Evolutionary conservation across 441 rosid species (phyloP).

Genomic region (Gossypium aridum): DNA sequence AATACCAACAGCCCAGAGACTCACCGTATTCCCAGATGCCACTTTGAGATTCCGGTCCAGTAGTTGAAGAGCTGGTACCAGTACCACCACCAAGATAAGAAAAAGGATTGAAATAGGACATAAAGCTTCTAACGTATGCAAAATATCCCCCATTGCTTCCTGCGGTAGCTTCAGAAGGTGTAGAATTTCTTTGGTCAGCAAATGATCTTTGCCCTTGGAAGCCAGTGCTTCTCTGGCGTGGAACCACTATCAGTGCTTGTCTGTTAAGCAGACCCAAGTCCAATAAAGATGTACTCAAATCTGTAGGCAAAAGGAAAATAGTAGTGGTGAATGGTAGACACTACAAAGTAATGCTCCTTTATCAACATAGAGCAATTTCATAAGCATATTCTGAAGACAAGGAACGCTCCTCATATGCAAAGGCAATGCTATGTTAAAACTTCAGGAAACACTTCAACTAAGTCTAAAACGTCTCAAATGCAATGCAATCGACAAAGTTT

Average conservation of each 20-base stretch:
- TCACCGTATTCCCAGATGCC: constrained; percentile 44
- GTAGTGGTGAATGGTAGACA: neutral
- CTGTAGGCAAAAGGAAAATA: constrained; percentile 34
- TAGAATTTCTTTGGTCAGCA: constrained; percentile 20
- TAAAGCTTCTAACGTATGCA: constrained; percentile 37
- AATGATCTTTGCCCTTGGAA: constrained; percentile 30
- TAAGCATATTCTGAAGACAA: neutral
- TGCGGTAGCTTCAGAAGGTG: constrained; percentile 28
- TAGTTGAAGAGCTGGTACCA: constrained; percentile 33
- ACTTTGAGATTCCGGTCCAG: constrained; percentile 34
- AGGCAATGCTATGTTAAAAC: neutral
- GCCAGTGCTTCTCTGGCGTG: constrained; percentile 32
- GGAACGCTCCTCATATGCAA: neutral
- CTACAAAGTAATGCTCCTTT: neutral
- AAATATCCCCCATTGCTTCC: constrained; percentile 56
- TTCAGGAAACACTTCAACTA: neutral
- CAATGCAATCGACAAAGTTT: neutral
- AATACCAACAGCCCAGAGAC: constrained; percentile 4
- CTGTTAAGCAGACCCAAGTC: constrained; percentile 65
- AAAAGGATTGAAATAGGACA: constrained; percentile 75
- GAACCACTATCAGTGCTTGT: constrained; percentile 81
- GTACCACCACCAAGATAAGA: constrained; percentile 52
- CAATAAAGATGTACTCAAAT: constrained; percentile 54
- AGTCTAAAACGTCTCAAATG: neutral
- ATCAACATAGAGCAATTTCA: neutral